Evolutionary conservation across 225 moss, liverwort and hornwort species (phyloP).

Genomic region (Physcomitrium patens): DNA sequence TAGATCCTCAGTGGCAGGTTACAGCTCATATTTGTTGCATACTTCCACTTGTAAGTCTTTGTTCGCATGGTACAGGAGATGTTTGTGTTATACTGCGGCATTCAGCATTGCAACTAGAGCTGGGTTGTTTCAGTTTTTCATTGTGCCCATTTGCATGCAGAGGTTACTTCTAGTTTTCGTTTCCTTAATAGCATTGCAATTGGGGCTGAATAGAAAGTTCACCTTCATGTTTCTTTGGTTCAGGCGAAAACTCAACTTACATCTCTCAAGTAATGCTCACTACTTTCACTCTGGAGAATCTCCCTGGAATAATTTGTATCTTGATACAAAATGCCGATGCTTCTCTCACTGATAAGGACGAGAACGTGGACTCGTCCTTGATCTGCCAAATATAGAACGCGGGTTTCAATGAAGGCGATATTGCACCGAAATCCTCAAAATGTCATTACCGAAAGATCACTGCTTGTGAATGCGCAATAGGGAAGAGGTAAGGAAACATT

Average conservation of each 20-base stretch:
- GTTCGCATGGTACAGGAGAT: too few species aligned
- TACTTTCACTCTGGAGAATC: too few species aligned
- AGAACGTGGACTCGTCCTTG: conserved; percentile 59
- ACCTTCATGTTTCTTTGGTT: background rate
- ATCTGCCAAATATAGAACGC: conserved; percentile 70
- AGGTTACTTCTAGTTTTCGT: background rate
- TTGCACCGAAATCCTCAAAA: conserved; percentile 71
- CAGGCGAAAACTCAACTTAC: background rate
- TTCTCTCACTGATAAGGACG: conserved; percentile 36
- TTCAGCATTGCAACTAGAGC: too few species aligned
- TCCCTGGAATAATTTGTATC: background rate
- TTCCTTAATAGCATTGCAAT: conserved; percentile 4
- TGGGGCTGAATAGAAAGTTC: conserved; percentile 1
- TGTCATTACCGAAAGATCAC: conserved; percentile 66
- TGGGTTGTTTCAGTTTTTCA: background rate
- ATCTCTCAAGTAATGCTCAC: background rate
- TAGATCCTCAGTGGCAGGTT: conserved; percentile 35
- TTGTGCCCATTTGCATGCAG: background rate
- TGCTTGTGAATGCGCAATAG: conserved; percentile 60
- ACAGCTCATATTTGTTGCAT: background rate
- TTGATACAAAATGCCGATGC: background rate
- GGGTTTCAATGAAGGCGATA: conserved; percentile 50
- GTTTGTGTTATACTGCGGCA: background rate
- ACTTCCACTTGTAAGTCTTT: background rate
- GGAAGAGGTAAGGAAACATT: conserved; percentile 31